These are phyloP conservation scores for Lentinula boryana DNA, from an alignment of 768 basidiomycete species.

Conservation along the genomic window DNA sequence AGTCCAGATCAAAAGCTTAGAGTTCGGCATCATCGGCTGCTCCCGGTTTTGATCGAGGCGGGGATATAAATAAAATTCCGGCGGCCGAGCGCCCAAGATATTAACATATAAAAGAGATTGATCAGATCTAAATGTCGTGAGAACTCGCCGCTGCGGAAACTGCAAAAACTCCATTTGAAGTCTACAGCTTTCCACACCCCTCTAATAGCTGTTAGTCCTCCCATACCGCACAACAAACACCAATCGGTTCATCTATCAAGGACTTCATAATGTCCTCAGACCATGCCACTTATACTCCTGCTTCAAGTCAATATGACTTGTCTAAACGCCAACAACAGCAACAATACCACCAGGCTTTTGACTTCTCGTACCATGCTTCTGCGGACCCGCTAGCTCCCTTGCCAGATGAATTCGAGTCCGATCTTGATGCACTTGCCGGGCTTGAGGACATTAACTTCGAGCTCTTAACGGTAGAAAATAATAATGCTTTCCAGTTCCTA, in stretches of 20 bases:
- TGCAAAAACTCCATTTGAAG: background rate
- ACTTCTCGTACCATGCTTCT: conserved; percentile 63
- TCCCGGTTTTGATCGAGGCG: no score
- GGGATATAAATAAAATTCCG: no score
- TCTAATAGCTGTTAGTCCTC: background rate
- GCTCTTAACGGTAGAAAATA: conserved; percentile 59
- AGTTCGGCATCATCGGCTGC: no score
- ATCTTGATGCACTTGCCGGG: conserved; percentile 68
- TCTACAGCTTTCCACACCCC: background rate
- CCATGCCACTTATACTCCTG: background rate
- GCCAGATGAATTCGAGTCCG: conserved; percentile 79
- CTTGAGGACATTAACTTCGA: conserved; percentile 60
- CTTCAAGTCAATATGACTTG: background rate
- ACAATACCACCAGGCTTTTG: conserved; percentile 58
- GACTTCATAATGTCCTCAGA: background rate
- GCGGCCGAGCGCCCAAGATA: no score
- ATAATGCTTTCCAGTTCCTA: conserved; percentile 59
- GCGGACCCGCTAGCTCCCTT: conserved; percentile 71
- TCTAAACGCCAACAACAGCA: conserved; percentile 16
- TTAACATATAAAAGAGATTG: background rate
- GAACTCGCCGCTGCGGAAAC: background rate
- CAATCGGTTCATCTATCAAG: background rate
- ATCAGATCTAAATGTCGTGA: background rate
- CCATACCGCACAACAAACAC: background rate
- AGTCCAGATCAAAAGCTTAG: no score